Evolutionary conservation across 192 early-diverging fungal species (phyloP).

Genomic region (Coemansia sp.): DNA sequence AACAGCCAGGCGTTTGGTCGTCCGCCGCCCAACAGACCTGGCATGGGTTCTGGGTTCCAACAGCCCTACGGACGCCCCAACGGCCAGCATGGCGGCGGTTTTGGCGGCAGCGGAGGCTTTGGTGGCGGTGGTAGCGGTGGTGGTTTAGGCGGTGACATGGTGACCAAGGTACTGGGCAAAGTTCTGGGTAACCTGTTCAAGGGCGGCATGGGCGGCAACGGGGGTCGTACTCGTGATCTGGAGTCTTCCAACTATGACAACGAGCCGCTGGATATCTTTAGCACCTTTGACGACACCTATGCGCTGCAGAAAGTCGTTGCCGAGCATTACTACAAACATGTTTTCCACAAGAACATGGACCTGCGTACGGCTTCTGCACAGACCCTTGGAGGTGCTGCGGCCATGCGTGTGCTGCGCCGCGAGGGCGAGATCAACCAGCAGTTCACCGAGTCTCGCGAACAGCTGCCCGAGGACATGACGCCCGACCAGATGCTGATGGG

Average conservation of each 20-base stretch:
- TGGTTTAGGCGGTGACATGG: constrained; percentile 24
- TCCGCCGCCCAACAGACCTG: background rate
- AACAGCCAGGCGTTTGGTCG: constrained; percentile 11
- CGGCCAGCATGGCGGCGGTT: constrained; percentile 8
- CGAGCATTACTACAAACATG: constrained; percentile 46
- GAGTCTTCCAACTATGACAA: constrained; percentile 6
- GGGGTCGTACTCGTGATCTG: constrained; percentile 34
- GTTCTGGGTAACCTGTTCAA: constrained; percentile 49
- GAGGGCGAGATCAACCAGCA: constrained; percentile 26
- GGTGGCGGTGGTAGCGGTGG: constrained; percentile 3
- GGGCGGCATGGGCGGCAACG: background rate
- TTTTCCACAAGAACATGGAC: constrained; percentile 40
- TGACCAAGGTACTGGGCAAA: constrained; percentile 37
- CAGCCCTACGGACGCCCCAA: constrained; percentile 19
- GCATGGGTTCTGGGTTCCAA: constrained; percentile 4
- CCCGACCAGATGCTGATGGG: constrained; percentile 49
- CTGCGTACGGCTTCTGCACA: constrained; percentile 31
- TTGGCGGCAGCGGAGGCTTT: constrained; percentile 20
- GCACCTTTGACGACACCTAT: constrained; percentile 31
- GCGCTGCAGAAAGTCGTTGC: constrained; percentile 42
- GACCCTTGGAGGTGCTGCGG: constrained; percentile 42
- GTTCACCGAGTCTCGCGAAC: constrained; percentile 9
- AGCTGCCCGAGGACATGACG: constrained; percentile 29
- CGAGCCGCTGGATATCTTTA: constrained; percentile 9
- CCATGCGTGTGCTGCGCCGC: constrained; percentile 35